phyloP scores from a whole-genome alignment of 139 green algal species.

The Picochlorum sp. region DNA sequence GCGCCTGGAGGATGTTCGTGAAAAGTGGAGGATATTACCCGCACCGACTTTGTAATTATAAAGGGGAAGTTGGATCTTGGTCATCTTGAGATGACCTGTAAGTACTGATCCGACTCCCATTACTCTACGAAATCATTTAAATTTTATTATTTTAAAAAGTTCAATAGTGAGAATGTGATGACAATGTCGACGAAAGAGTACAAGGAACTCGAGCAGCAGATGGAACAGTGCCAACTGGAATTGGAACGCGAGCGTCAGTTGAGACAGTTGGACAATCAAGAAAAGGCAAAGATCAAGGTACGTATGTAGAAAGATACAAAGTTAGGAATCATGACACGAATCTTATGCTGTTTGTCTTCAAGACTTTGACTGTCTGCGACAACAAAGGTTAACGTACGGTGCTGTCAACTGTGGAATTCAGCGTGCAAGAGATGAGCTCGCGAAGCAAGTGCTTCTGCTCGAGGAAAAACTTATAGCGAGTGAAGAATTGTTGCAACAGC shows the following conservation, averaged over 20 bases:
- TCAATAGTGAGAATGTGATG: not conserved
- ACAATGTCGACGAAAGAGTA: too few species aligned
- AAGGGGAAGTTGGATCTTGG: too few species aligned
- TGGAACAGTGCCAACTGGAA: not conserved
- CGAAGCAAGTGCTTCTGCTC: not conserved
- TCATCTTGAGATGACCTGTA: too few species aligned
- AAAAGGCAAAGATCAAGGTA: constrained; percentile 3
- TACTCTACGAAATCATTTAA: not conserved
- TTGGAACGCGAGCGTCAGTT: not conserved
- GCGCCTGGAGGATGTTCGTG: constrained; percentile 38
- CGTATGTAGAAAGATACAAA: not conserved
- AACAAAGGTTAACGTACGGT: not conserved
- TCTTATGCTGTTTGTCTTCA: not conserved
- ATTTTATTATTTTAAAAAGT: not conserved
- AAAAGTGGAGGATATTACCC: constrained; percentile 47
- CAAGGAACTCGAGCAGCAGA: too few species aligned
- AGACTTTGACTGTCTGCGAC: not conserved
- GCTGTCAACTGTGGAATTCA: not conserved
- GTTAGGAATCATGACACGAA: not conserved
- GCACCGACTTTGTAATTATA: constrained; percentile 31
- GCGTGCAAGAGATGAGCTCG: constrained; percentile 11
- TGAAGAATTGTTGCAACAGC: not conserved
- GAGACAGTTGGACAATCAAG: constrained; percentile 4
- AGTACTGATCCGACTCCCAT: not conserved
- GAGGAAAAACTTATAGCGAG: not conserved